Evolutionary conservation across 495 filamentous ascomycete species (phyloP).

Genomic region (Neurospora sp.): DNA sequence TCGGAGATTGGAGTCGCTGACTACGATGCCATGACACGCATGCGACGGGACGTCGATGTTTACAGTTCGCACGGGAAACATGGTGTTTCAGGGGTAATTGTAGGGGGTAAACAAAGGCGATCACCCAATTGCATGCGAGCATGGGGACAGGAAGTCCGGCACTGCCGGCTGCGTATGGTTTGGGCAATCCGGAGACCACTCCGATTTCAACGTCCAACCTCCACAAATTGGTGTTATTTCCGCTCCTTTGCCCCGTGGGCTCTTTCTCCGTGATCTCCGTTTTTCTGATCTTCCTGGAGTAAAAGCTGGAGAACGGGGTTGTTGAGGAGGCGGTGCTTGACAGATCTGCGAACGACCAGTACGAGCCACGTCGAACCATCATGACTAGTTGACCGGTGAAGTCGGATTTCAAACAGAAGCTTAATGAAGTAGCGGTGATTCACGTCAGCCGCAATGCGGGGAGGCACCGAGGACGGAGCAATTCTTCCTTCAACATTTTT

Average conservation of each 20-base stretch:
- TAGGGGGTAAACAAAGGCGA: background rate
- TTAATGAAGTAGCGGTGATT: background rate
- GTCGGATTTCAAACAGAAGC: background rate
- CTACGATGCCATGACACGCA: background rate
- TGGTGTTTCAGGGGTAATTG: background rate
- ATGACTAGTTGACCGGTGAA: background rate
- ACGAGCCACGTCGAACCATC: background rate
- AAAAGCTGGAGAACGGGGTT: background rate
- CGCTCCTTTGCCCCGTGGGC: background rate
- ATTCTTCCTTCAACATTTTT: background rate
- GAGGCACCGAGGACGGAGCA: background rate
- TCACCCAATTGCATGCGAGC: background rate
- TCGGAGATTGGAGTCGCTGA: background rate
- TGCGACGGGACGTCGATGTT: slow-evolving; percentile 1
- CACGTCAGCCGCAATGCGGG: background rate
- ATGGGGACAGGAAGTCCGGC: background rate
- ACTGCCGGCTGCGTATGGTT: background rate
- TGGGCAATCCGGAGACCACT: background rate
- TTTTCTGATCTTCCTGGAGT: background rate
- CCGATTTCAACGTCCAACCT: background rate
- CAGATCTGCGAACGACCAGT: background rate
- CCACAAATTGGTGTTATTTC: background rate
- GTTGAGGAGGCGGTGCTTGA: background rate
- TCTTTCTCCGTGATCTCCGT: background rate
- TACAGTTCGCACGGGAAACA: background rate